A percentile compares a stretch with the other conserved stretches of the same genome.
Conservation (phyloP, 352 stramenopile genomes). For the Salisapilia sapeloensis region DNA sequence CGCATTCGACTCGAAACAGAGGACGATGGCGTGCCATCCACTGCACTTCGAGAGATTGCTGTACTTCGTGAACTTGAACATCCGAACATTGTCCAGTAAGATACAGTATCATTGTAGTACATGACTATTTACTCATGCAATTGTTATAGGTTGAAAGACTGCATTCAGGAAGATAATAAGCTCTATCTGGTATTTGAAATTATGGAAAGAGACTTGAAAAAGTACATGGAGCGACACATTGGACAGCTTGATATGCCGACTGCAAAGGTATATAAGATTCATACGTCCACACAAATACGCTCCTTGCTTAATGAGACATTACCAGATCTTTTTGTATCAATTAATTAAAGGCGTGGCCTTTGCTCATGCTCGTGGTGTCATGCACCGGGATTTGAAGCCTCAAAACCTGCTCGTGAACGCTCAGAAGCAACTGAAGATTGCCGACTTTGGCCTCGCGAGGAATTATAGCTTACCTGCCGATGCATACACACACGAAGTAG, state of each 20-base stretch:
- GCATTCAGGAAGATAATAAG: slow-evolving; percentile 88
- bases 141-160: slow-evolving; percentile 73
- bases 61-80: slow-evolving; percentile 95
- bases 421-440: slow-evolving; percentile 92
- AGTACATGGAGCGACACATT: slow-evolving; percentile 85
- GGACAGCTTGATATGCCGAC: slow-evolving; percentile 32
- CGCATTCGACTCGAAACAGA: slow-evolving; percentile 96
- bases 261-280: slow-evolving; percentile 37
- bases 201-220: slow-evolving; percentile 96
- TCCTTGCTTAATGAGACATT: background rate
- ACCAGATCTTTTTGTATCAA: slow-evolving; percentile 64
- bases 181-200: slow-evolving; percentile 99
- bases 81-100: slow-evolving; percentile 94
- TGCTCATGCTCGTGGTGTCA: slow-evolving; percentile 74
- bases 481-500: slow-evolving; percentile 96
- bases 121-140: background rate
- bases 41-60: slow-evolving; percentile 96
- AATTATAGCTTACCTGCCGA: slow-evolving; percentile 95
- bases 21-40: slow-evolving; percentile 98
- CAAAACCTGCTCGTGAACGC: slow-evolving; percentile 94
- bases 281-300: background rate
- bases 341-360: slow-evolving; percentile 76
- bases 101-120: too few relatives aligned
- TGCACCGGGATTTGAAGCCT: slow-evolving; percentile 92
- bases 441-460: slow-evolving; percentile 96